Evolutionary conservation across 2,329 filamentous ascomycete genomes (phyloP).

Genomic region (Arachnopeziza araneosa): DNA sequence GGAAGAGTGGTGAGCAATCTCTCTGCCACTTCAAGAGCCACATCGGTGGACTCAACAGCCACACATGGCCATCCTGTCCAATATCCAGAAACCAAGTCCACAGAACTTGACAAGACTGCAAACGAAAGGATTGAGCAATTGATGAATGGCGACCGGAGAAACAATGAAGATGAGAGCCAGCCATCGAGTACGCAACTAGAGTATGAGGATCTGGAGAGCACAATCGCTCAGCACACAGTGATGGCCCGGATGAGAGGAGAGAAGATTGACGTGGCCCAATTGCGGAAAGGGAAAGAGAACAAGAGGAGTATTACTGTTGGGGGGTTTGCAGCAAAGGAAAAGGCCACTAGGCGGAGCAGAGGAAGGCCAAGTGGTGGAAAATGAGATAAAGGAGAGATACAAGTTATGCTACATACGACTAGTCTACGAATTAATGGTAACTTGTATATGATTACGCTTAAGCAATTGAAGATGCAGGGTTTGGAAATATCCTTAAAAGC

Average conservation of each 20-base stretch:
- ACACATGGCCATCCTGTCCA: slow-evolving; percentile 24
- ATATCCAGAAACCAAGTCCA: slow-evolving; percentile 13
- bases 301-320: slow-evolving; percentile 7
- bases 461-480: too few relatives aligned
- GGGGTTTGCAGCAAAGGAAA: neutral
- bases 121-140: slow-evolving; percentile 22
- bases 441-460: too few relatives aligned
- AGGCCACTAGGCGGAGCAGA: neutral
- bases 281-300: slow-evolving; percentile 16
- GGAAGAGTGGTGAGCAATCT: slow-evolving; percentile 54
- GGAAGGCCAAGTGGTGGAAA: neutral
- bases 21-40: slow-evolving; percentile 38
- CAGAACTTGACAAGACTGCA: slow-evolving; percentile 7
- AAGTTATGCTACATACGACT: too few relatives aligned
- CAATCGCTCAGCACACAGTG: slow-evolving; percentile 23
- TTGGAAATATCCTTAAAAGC: too few relatives aligned
- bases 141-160: slow-evolving; percentile 15
- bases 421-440: too few relatives aligned
- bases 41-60: slow-evolving; percentile 36
- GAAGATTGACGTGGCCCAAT: slow-evolving; percentile 17
- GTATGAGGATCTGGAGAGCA: slow-evolving; percentile 29
- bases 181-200: slow-evolving; percentile 27
- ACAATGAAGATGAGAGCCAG: slow-evolving; percentile 17
- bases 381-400: too few relatives aligned
- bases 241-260: slow-evolving; percentile 30